These are phyloP conservation scores for Chaetomium fimeti DNA, from an alignment of 495 filamentous ascomycete genomes.

Conservation along the genomic window DNA sequence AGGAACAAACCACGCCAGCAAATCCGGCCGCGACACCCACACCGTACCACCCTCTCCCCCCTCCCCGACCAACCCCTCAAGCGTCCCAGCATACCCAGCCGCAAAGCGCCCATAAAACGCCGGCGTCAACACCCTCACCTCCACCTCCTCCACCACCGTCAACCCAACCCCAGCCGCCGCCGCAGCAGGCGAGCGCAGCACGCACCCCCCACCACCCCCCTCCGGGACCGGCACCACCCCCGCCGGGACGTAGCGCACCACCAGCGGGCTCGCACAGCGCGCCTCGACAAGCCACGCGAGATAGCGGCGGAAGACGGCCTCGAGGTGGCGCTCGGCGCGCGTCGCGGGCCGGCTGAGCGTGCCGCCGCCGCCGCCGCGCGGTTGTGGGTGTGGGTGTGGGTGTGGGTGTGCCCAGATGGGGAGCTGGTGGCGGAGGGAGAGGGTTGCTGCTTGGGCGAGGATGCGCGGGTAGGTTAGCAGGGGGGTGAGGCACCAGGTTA, in stretches of 20 bases:
- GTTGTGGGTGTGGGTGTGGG: slow-evolving; percentile 57
- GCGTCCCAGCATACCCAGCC: slow-evolving; percentile 46
- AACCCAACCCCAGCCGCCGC: not conserved
- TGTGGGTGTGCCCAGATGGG: slow-evolving; percentile 60
- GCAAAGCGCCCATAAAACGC: slow-evolving; percentile 61
- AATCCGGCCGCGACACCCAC: slow-evolving; percentile 47
- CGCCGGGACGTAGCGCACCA: slow-evolving; percentile 48
- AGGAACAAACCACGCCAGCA: slow-evolving; percentile 45
- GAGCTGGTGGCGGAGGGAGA: slow-evolving; percentile 54
- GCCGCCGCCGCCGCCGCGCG: too few relatives aligned
- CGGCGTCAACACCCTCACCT: slow-evolving; percentile 56
- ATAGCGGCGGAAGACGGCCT: slow-evolving; percentile 53
- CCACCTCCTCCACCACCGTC: slow-evolving; percentile 33
- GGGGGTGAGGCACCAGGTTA: slow-evolving; percentile 61
- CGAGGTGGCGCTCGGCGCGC: slow-evolving; percentile 46
- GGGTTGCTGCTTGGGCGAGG: slow-evolving; percentile 51
- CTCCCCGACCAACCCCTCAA: slow-evolving; percentile 54
- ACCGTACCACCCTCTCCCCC: slow-evolving; percentile 52
- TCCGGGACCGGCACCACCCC: slow-evolving; percentile 33
- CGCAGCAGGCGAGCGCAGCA: slow-evolving; percentile 31
- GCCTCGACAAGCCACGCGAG: slow-evolving; percentile 47
- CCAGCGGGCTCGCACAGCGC: slow-evolving; percentile 36
- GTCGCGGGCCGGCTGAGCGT: slow-evolving; percentile 53
- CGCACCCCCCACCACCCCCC: slow-evolving; percentile 33
- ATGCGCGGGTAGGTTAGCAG: slow-evolving; percentile 63